These are phyloP conservation scores for Fomitiporia mediterranea DNA, from an alignment of 1,284 basidiomycete genomes.

Conservation along the genomic window DNA sequence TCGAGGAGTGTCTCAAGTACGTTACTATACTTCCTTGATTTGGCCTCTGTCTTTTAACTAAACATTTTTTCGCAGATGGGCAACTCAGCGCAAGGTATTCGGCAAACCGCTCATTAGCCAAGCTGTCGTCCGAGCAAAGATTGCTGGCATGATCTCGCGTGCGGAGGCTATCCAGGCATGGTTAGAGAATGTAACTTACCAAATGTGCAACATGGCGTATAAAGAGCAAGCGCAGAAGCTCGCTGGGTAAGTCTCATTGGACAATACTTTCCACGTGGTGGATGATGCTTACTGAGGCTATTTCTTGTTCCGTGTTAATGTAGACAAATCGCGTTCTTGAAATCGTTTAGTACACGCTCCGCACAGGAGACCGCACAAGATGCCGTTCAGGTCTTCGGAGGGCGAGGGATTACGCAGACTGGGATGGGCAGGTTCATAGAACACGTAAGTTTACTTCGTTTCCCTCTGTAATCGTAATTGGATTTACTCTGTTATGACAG, in stretches of 20 bases:
- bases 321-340: constrained; percentile 75
- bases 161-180: constrained; percentile 79
- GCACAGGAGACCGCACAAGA: constrained; percentile 74
- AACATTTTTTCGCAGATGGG: constrained; percentile 46
- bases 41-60: not conserved
- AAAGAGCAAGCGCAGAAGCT: constrained; percentile 39
- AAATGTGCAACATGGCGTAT: constrained; percentile 84
- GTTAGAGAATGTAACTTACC: constrained; percentile 87
- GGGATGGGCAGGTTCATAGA: constrained; percentile 72
- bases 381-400: constrained; percentile 79
- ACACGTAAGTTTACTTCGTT: constrained; percentile 36
- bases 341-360: constrained; percentile 63
- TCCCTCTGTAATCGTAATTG: constrained; percentile 14
- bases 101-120: constrained; percentile 81
- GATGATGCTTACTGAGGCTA: too few relatives aligned
- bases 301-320: not conserved
- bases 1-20: constrained; percentile 70
- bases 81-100: constrained; percentile 77
- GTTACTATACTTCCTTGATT: constrained; percentile 20
- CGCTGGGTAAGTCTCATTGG: constrained; percentile 31
- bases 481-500: constrained; percentile 29
- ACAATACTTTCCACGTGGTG: too few relatives aligned
- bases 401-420: constrained; percentile 70
- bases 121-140: constrained; percentile 79
- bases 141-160: constrained; percentile 83